Evolutionary conservation across 495 filamentous ascomycete genomes (phyloP), one percentile per base, ranked within the genome.

Genomic region (Neurospora sp.): DNA sequence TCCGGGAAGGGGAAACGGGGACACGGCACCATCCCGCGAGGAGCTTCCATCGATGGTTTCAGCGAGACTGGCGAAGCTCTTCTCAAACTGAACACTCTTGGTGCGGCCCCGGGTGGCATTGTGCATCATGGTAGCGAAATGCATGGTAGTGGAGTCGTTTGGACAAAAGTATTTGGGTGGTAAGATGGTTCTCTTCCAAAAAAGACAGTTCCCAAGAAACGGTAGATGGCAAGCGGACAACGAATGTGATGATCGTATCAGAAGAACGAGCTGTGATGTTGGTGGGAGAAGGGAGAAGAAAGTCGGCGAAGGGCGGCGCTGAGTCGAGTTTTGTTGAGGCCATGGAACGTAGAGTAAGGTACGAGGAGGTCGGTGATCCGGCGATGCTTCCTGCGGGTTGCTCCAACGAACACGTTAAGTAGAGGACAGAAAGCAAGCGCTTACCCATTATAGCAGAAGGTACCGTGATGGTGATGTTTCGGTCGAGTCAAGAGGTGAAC

Each of bases 11-110:
- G 80, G 74, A 31, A 66, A 27, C 23, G 77, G 73, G 18, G 77
- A 76, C 16, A 77, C 69, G 42, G 76, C 75, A 42, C 71, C 73
- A 18, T 81, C 79, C 62, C 76, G 74, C 10, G 73, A 74, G 6
- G 74, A 70, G 39, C 59, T 70, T 8, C 70, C 71, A 40, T 79
- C 77, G 46, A 71, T 76, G 20, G 74, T 73, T 71, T 74, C 74
- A 66, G 27, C 54, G 40, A 79, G 73, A n/a, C 73, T 74, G 71
- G 81, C 70, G 69, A 80, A 70, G 23, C 76, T 79, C 76, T 77
- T 80, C 69, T 85, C 85, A 72, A 86, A 79, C 72, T 86, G 85
- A 42, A 85, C 81, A 76, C 85, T 86, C 75, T 81, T 81, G 74
- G 82, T 78, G 70, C 84, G 83, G 69, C 77, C 76, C 73, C 80